phyloP scores from a whole-genome alignment of 176 grass and related monocot genomes.

The Canna indica region DNA sequence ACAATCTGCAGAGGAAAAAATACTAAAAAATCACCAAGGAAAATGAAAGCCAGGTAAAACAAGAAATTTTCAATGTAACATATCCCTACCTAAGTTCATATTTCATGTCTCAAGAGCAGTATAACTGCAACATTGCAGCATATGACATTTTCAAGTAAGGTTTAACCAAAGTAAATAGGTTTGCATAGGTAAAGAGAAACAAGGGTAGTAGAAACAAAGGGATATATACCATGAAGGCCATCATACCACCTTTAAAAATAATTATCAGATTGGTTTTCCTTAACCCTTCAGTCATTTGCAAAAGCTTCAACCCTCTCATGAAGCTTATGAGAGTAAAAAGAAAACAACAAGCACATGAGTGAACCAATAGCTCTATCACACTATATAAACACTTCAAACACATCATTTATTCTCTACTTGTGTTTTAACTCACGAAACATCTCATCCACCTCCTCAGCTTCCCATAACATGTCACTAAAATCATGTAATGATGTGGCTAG shows the following conservation, averaged over 20 bases:
- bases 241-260: no score
- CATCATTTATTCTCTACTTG: no score
- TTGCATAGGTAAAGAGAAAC: background rate
- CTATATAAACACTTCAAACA: no score
- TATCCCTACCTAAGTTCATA: background rate
- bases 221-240: background rate
- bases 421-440: no score
- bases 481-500: no score
- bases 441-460: no score
- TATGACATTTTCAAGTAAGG: background rate
- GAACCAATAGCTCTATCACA: background rate
- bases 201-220: background rate
- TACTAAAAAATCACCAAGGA: background rate
- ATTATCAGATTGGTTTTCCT: no score
- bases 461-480: no score
- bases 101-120: background rate
- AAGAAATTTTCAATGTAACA: background rate
- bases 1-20: conserved; percentile 53
- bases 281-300: no score
- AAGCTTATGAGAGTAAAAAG: no score
- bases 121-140: background rate
- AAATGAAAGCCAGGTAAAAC: background rate
- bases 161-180: background rate
- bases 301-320: no score
- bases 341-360: no score